Evolutionary conservation across 2,329 filamentous ascomycete genomes (phyloP).

Genomic region (Colletotrichum sp.): DNA sequence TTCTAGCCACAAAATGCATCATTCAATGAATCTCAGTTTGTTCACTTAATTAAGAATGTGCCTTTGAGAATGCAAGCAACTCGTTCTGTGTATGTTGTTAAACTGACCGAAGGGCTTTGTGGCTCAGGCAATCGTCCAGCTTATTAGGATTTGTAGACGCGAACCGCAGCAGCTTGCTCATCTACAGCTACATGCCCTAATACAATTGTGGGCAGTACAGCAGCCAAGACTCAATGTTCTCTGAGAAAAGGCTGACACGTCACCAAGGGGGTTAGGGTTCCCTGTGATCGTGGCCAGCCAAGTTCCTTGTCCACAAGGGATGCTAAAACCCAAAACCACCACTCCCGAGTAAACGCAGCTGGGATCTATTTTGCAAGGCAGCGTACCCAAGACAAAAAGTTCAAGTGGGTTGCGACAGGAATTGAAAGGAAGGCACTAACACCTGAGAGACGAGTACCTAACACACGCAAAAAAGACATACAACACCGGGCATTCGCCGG

Average conservation of each 20-base stretch:
- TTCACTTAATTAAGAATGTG: neutral
- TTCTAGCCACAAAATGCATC: neutral
- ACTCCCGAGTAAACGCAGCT: neutral
- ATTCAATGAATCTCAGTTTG: neutral
- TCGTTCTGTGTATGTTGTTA: neutral
- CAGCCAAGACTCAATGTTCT: neutral
- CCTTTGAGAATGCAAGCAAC: neutral
- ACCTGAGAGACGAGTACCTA: neutral
- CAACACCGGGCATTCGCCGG: neutral
- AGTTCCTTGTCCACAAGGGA: neutral
- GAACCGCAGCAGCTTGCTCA: neutral
- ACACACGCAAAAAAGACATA: neutral
- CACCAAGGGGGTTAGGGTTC: neutral
- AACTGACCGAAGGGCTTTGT: neutral
- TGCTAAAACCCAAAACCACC: neutral
- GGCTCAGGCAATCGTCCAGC: rapidly evolving
- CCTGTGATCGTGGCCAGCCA: neutral
- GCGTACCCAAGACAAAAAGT: neutral
- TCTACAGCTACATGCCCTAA: neutral
- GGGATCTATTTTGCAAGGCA: neutral
- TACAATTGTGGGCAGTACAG: rapidly evolving
- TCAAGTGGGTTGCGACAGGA: rapidly evolving
- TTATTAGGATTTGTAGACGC: neutral
- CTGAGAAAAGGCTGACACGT: neutral
- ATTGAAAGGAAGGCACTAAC: neutral